Evolutionary conservation across 2,329 filamentous ascomycete species (phyloP), one percentile per base, ranked within the genome.

Genomic region (Alternaria longipes): DNA sequence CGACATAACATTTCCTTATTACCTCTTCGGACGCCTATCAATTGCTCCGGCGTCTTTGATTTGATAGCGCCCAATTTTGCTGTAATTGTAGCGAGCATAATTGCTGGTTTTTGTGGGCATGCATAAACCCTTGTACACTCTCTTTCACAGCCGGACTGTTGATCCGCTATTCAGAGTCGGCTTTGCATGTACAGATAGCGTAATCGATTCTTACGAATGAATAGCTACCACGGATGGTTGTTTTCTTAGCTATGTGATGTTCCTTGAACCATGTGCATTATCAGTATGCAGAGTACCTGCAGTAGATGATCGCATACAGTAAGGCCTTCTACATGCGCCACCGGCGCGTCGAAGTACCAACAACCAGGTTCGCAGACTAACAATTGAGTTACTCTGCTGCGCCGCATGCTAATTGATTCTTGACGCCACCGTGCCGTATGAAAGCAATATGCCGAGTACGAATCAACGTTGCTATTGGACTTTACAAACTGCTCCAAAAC

Each of bases 101-200:
- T 60, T 32, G 44, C 63, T 47, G 59, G 60, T 62, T 50, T 59
- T 60, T 50, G 20, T 22, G 24, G 20, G 46, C 47, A 54, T 57
- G 44, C 55, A 47, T 22, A 16, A 34, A 46, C 18, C 57, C 63
- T 49, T 63, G 57, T 62, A 59, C 61, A 58, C 66, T 64, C 66
- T 59, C 55, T 64, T 74, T 72, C 66, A 71, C 75, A 78, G 75
- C 75, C 72, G 74, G 75, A 75, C 75, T 78, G 75, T 77, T 77
- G 74, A 75, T 70, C 69, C 67, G 55, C 57, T 67, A 69, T 67
- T 24, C 66, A 40, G 54, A 57, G 57, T 59, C 54, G 59, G 52
- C 50, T 59, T 58, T 55, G 56, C 57, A 50, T 65, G 56, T 61
- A 63, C 49, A 45, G 59, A 53, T 49, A 52, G 24, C 32, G 54